Evolutionary conservation across 345 rosid species (phyloP).

Genomic region (Kandelia obovata): DNA sequence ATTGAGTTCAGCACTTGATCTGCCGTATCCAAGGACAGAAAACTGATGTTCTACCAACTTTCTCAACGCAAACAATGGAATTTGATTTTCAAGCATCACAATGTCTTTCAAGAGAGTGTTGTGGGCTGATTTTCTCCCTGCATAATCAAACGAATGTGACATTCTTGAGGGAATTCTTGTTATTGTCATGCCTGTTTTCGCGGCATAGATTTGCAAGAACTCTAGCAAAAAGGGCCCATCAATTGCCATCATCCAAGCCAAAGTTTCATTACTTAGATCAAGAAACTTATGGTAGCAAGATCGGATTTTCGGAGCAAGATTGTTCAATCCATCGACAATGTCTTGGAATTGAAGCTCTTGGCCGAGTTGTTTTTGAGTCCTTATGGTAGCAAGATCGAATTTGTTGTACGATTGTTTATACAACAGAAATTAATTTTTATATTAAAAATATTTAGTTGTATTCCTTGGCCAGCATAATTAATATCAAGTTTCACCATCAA

Average conservation of each 20-base stretch:
- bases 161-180: conserved; percentile 32
- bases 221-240: conserved; percentile 58
- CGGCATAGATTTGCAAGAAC: conserved; percentile 46
- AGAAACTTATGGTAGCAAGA: conserved; percentile 54
- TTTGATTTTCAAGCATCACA: conserved; percentile 74
- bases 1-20: conserved; percentile 33
- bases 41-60: conserved; percentile 46
- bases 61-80: conserved; percentile 52
- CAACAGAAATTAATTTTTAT: no score
- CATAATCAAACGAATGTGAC: conserved; percentile 35
- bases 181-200: conserved; percentile 28
- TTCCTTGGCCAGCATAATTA: no score
- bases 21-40: conserved; percentile 27
- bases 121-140: conserved; percentile 39
- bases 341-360: conserved; percentile 31
- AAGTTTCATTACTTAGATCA: conserved; percentile 38
- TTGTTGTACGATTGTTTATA: no score
- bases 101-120: conserved; percentile 54
- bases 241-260: conserved; percentile 70
- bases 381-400: conserved; percentile 32
- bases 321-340: conserved; percentile 36
- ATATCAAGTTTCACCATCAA: no score
- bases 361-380: conserved; percentile 31
- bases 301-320: conserved; percentile 36
- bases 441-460: no score